phyloP scores from a whole-genome alignment of 768 basidiomycete genomes.

The Boletus tylopilopsis region DNA sequence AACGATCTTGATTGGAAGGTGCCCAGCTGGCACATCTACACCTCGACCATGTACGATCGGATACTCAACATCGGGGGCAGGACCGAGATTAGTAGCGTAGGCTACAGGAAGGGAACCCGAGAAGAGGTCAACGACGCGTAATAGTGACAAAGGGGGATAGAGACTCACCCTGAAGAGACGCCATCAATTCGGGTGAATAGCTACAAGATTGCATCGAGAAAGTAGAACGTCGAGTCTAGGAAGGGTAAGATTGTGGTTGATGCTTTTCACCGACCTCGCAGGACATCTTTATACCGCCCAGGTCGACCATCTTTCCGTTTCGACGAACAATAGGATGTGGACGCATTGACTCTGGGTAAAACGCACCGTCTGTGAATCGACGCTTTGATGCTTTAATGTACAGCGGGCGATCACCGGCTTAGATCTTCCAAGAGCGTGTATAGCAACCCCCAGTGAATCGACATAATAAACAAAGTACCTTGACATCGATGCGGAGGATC shows the following conservation, averaged over 20 bases:
- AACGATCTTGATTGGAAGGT: slow-evolving; percentile 3
- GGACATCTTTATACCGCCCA: slow-evolving; percentile 7
- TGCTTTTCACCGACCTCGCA: slow-evolving; percentile 4
- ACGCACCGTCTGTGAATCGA: no score
- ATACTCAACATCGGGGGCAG: no score
- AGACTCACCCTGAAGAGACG: neutral
- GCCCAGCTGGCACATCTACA: neutral
- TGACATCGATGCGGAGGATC: neutral
- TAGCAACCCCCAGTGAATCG: no score
- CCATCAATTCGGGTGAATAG: slow-evolving; percentile 8
- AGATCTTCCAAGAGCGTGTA: no score
- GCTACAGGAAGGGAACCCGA: no score
- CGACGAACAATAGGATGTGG: neutral
- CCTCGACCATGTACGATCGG: neutral
- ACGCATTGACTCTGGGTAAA: neutral
- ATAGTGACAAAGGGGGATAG: no score
- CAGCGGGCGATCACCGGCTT: no score
- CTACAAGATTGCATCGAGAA: slow-evolving; percentile 4
- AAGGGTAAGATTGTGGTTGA: neutral
- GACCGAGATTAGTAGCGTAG: no score
- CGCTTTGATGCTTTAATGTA: no score
- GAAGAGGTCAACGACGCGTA: no score
- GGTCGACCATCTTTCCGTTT: no score
- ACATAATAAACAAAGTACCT: no score
- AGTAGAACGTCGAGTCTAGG: neutral